Evolutionary conservation across 805 yeast species (phyloP).

Genomic region (Starmerella bombicola): DNA sequence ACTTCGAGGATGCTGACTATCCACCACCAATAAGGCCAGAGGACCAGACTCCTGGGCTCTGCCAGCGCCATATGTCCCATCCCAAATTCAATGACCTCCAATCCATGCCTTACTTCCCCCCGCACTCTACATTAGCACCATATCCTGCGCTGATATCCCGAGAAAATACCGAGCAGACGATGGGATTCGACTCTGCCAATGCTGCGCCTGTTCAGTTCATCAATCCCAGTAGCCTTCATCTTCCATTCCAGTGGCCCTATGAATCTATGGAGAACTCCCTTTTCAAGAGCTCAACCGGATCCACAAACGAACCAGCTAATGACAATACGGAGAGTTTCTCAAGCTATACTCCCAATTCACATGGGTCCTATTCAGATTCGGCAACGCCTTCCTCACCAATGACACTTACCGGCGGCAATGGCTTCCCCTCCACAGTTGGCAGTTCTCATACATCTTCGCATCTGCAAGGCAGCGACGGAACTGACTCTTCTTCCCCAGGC

Average conservation of each 20-base stretch:
- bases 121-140: background rate
- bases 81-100: constrained; percentile 8
- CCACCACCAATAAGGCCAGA: constrained; percentile 5
- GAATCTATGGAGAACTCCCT: background rate
- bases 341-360: background rate
- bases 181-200: constrained; percentile 5
- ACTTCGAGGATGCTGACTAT: constrained; percentile 17
- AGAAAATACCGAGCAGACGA: constrained; percentile 1
- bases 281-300: no score
- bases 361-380: background rate
- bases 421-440: background rate
- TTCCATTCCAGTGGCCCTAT: constrained; percentile 1
- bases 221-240: constrained; percentile 17
- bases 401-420: background rate
- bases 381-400: background rate
- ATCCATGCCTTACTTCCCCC: constrained; percentile 8
- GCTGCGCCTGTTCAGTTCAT: constrained; percentile 13
- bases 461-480: background rate
- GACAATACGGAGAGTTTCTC: background rate
- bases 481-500: background rate
- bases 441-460: background rate
- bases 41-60: constrained; percentile 1
- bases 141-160: constrained; percentile 1
- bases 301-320: background rate
- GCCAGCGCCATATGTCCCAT: constrained; percentile 13